Conservation (phyloP, 306 rosid genomes). For the Delonix regia region DNA sequence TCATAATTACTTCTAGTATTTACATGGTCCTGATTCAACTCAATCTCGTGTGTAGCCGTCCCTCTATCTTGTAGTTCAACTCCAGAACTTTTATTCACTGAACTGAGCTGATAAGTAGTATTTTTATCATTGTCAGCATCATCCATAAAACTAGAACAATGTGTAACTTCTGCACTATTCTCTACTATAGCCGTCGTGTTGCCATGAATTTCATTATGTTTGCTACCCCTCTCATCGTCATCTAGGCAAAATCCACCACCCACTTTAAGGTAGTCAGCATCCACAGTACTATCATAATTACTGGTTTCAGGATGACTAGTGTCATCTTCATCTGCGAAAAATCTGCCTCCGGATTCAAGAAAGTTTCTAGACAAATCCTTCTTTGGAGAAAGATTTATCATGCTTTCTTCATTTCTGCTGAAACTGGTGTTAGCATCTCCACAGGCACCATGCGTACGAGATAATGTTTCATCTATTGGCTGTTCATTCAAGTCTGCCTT, state of each 20-base stretch:
- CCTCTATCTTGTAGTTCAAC: constrained; percentile 28
- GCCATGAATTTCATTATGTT: constrained; percentile 36
- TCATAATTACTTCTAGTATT: constrained; percentile 30
- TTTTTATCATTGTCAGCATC: constrained; percentile 32
- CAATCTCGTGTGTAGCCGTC: constrained; percentile 21
- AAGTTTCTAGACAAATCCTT: constrained; percentile 32
- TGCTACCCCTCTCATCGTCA: constrained; percentile 42
- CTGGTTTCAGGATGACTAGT: constrained; percentile 30
- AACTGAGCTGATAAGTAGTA: constrained; percentile 33
- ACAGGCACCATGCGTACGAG: constrained; percentile 14
- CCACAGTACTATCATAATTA: constrained; percentile 28
- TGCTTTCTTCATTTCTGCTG: constrained; percentile 34
- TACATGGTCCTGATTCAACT: constrained; percentile 28
- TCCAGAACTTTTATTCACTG: constrained; percentile 31
- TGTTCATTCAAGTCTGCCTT: constrained; percentile 37
- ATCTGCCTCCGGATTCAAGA: constrained; percentile 52
- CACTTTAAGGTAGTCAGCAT: constrained; percentile 42
- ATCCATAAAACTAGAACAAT: constrained; percentile 32
- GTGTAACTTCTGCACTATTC: constrained; percentile 32
- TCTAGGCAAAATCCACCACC: constrained; percentile 76
- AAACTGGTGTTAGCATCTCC: constrained; percentile 39
- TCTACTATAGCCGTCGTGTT: constrained; percentile 20
- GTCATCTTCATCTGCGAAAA: constrained; percentile 45
- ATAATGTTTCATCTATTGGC: constrained; percentile 34
- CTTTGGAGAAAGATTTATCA: constrained; percentile 28